Conservation (phyloP, 202 grass and related monocot species). For the Sporobolus alterniflorus region DNA sequence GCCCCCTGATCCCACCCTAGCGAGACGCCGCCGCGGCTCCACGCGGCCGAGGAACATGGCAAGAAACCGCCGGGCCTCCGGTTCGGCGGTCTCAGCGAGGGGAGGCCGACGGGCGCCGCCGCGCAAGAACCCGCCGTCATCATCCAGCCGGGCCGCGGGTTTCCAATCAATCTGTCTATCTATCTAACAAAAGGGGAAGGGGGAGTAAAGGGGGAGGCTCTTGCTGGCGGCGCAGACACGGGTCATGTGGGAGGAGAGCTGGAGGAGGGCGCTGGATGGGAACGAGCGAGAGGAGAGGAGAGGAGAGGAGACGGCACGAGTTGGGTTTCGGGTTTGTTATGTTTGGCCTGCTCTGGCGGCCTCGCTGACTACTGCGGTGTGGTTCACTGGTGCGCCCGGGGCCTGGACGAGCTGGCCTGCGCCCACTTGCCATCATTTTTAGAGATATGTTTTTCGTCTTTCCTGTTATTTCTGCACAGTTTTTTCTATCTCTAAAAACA, state of each 20-base stretch:
- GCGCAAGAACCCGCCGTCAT: slow-evolving; percentile 21
- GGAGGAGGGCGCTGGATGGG: slow-evolving; percentile 2
- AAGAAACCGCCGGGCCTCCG: background rate
- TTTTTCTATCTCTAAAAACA: too few relatives aligned
- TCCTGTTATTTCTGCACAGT: too few relatives aligned
- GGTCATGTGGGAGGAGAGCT: slow-evolving; percentile 7
- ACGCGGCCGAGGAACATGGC: background rate
- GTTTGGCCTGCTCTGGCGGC: slow-evolving; percentile 22
- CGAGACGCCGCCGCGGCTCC: background rate
- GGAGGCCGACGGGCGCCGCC: background rate
- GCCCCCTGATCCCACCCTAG: background rate
- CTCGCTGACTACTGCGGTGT: slow-evolving; percentile 11
- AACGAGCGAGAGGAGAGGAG: slow-evolving; percentile 11
- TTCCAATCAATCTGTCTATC: background rate
- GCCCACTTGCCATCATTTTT: background rate
- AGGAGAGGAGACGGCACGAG: background rate
- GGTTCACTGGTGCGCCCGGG: background rate
- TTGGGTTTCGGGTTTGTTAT: background rate
- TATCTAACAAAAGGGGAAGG: background rate
- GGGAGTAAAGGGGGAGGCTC: background rate
- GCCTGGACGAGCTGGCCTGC: background rate
- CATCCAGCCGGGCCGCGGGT: background rate
- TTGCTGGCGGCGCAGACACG: background rate
- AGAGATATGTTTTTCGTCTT: background rate
- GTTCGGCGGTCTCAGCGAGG: background rate